A percentile compares a stretch with the other conserved stretches of the same genome.
Evolutionary conservation across 2,329 filamentous ascomycete species (phyloP).

Genomic region (Calonectria henricotiae): DNA sequence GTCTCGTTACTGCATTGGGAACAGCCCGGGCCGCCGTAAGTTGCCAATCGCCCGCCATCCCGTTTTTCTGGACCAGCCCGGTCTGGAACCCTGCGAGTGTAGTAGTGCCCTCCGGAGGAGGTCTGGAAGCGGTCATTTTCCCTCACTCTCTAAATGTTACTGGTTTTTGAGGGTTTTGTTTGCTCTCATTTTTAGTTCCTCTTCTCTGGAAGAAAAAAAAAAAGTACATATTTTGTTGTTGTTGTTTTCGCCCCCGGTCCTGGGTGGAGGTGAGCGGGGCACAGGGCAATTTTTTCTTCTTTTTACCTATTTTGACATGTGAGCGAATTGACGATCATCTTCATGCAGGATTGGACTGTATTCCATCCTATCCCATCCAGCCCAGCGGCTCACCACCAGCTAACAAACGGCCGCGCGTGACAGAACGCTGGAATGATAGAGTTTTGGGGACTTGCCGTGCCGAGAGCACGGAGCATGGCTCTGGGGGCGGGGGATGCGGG

Average conservation of each 20-base stretch:
- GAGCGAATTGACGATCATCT: constrained; percentile 24
- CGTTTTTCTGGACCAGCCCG: constrained; percentile 18
- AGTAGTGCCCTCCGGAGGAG: background rate
- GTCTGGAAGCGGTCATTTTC: background rate
- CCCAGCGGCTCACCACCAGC: background rate
- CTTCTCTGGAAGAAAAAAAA: too few species aligned
- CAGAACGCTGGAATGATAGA: constrained; percentile 10
- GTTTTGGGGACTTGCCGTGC: constrained; percentile 15
- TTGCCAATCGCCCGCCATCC: constrained; percentile 23
- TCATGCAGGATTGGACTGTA: constrained; percentile 17
- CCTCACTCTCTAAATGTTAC: too few species aligned
- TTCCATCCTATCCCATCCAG: background rate
- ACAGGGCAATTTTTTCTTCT: background rate
- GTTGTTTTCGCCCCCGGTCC: background rate
- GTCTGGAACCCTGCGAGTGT: constrained; percentile 13
- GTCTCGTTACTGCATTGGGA: constrained; percentile 11
- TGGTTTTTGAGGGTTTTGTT: background rate
- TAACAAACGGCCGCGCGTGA: constrained; percentile 1
- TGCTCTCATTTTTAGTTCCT: background rate
- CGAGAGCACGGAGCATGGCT: constrained; percentile 1
- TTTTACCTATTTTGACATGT: background rate
- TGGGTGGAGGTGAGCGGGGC: background rate
- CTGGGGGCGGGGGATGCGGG: constrained; percentile 13
- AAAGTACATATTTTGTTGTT: background rate
- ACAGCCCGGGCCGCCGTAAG: constrained; percentile 22